Evolutionary conservation across 2,329 filamentous ascomycete species (phyloP).

Genomic region (Aureobasidium sp.): DNA sequence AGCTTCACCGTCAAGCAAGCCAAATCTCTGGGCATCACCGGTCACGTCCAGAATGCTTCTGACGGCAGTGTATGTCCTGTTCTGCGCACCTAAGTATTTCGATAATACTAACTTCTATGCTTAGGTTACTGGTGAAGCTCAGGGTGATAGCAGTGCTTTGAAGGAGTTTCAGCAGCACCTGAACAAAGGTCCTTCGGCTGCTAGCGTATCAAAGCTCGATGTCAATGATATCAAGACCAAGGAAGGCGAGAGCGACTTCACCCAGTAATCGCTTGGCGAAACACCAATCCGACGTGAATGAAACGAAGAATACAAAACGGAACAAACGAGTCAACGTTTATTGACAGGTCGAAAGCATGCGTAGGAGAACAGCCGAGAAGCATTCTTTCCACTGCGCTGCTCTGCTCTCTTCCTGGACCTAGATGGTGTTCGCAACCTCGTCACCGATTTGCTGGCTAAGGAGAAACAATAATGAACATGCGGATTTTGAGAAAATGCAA

Average conservation of each 20-base stretch:
- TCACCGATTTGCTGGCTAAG: background rate
- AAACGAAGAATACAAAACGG: background rate
- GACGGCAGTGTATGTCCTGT: slow-evolving; percentile 35
- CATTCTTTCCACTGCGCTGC: background rate
- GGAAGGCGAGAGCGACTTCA: slow-evolving; percentile 62
- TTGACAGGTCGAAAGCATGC: background rate
- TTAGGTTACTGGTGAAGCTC: slow-evolving; percentile 84
- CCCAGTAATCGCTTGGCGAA: slow-evolving; percentile 17
- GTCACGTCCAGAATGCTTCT: slow-evolving; percentile 40
- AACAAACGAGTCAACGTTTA: background rate
- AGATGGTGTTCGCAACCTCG: background rate
- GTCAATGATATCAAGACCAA: slow-evolving; percentile 58
- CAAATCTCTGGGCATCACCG: slow-evolving; percentile 37
- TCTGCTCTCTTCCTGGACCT: background rate
- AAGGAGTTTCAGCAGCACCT: slow-evolving; percentile 67
- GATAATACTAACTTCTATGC: background rate
- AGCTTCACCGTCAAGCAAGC: slow-evolving; percentile 39
- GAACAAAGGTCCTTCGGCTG: slow-evolving; percentile 63
- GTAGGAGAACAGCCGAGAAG: too few relatives aligned
- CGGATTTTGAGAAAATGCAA: too few relatives aligned
- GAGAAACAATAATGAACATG: too few relatives aligned
- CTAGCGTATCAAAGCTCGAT: slow-evolving; percentile 68
- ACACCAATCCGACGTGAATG: background rate
- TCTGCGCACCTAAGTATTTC: background rate
- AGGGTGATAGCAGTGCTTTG: slow-evolving; percentile 62